Evolutionary conservation across 805 yeast genomes (phyloP).

Genomic region (Ogataea angusta): DNA sequence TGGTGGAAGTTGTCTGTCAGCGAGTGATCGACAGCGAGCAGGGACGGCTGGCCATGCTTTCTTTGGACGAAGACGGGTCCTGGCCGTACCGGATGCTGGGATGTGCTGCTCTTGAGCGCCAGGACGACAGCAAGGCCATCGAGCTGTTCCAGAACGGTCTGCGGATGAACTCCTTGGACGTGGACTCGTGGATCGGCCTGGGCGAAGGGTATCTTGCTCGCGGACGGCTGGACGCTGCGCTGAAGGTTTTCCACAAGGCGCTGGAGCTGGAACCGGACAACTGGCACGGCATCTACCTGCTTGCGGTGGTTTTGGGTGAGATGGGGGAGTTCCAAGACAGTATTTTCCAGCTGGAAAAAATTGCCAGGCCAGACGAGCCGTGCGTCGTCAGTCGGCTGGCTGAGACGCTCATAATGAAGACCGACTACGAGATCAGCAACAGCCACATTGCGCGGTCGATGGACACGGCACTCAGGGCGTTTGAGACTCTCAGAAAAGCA

Average conservation of each 20-base stretch:
- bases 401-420: constrained; percentile 54
- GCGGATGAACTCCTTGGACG: constrained; percentile 61
- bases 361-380: constrained; percentile 48
- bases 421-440: constrained; percentile 46
- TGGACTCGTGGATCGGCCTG: constrained; percentile 88
- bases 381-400: constrained; percentile 51
- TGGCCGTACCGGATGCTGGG: constrained; percentile 95
- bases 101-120: constrained; percentile 65
- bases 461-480: constrained; percentile 38
- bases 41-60: constrained; percentile 47
- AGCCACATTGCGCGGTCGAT: constrained; percentile 73
- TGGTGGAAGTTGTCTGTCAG: constrained; percentile 71
- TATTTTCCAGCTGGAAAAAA: constrained; percentile 40
- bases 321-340: constrained; percentile 68
- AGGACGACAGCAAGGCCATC: constrained; percentile 74
- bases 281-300: constrained; percentile 63
- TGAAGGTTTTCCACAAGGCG: constrained; percentile 74
- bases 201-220: constrained; percentile 91
- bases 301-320: constrained; percentile 62
- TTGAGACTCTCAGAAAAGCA: constrained; percentile 27
- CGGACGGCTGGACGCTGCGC: constrained; percentile 85
- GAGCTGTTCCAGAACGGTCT: constrained; percentile 87
- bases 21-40: constrained; percentile 63
- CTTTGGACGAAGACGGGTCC: constrained; percentile 35
- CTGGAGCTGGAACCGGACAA: constrained; percentile 48